phyloP scores from a whole-genome alignment of 306 rosid species.

The Quercus suber region DNA sequence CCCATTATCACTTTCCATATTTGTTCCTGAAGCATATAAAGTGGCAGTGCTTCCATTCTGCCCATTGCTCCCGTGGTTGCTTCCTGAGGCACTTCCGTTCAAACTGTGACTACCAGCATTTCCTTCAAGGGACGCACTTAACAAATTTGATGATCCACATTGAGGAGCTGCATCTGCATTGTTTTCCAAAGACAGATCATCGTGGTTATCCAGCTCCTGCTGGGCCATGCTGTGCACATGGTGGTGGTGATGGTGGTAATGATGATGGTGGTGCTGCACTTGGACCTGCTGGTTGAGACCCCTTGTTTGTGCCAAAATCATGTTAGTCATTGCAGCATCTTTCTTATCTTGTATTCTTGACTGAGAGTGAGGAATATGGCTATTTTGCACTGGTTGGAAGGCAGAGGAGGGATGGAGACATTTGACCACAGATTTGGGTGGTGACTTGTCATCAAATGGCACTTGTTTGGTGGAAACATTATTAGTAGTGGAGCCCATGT shows the following conservation, averaged over 20 bases:
- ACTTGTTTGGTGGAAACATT: constrained; percentile 17
- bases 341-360: constrained; percentile 16
- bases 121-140: neutral
- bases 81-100: constrained; percentile 9
- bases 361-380: constrained; percentile 4
- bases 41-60: neutral
- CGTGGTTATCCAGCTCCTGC: neutral
- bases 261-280: constrained; percentile 10
- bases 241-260: constrained; percentile 11
- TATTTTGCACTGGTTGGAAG: constrained; percentile 17
- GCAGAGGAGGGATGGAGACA: neutral
- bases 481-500: constrained; percentile 27
- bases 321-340: constrained; percentile 4
- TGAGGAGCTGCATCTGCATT: neutral
- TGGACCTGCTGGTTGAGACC: constrained; percentile 1
- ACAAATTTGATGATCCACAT: neutral
- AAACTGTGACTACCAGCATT: neutral
- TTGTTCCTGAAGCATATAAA: neutral
- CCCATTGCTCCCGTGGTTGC: constrained; percentile 17
- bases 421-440: neutral
- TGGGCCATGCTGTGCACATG: constrained; percentile 14
- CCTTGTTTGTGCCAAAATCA: neutral
- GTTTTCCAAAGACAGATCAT: neutral
- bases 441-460: constrained; percentile 10
- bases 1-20: constrained; percentile 1